Conservation (phyloP, 1,284 basidiomycete species). For the Malassezia caprae region DNA sequence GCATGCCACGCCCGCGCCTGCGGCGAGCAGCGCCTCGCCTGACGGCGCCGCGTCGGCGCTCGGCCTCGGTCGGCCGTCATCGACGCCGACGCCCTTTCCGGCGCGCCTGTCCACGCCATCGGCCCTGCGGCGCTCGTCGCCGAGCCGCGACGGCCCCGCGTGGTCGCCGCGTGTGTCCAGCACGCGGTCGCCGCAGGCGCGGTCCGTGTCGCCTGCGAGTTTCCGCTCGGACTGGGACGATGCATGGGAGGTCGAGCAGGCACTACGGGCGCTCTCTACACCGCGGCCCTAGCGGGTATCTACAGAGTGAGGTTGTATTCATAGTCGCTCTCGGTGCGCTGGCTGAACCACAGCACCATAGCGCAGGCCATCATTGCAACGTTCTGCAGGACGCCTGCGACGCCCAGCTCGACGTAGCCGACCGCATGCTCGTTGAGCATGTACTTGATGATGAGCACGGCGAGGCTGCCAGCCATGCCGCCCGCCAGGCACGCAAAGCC, state of each 20-base stretch:
- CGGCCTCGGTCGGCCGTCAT: slow-evolving; percentile 7
- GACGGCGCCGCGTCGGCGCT: background rate
- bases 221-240: slow-evolving; percentile 3
- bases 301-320: slow-evolving; percentile 74
- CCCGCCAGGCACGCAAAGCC: slow-evolving; percentile 95
- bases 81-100: slow-evolving; percentile 1
- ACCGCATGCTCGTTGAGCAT: slow-evolving; percentile 63
- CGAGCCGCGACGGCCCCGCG: background rate
- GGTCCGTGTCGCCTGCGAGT: background rate
- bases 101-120: slow-evolving; percentile 1
- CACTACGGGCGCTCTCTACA: slow-evolving; percentile 1
- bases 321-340: slow-evolving; percentile 68
- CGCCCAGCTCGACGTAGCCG: slow-evolving; percentile 78
- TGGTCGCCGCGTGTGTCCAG: background rate
- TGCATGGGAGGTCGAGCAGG: slow-evolving; percentile 15
- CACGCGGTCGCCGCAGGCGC: background rate
- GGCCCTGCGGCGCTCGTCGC: background rate
- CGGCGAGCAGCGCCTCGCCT: background rate
- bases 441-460: slow-evolving; percentile 84
- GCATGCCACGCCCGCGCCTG: background rate
- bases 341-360: slow-evolving; percentile 74
- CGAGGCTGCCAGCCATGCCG: slow-evolving; percentile 81
- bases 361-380: slow-evolving; percentile 81
- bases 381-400: slow-evolving; percentile 87
- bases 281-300: background rate